phyloP scores from a whole-genome alignment of 108 stramenopile genomes.

The Epithemia pelagica region DNA sequence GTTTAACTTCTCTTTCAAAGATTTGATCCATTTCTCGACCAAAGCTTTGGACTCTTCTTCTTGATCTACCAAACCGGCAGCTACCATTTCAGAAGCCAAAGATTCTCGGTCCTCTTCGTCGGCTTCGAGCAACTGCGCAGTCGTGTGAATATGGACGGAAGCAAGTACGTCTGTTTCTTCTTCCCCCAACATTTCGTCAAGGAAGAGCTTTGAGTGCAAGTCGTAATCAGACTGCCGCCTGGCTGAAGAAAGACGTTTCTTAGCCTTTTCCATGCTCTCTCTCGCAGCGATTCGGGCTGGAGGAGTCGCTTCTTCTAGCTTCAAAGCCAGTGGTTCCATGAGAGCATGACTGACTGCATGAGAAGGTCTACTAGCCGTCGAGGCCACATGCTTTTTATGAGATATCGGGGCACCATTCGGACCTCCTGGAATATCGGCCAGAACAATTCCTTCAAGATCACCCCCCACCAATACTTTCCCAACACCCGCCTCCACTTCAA shows the following conservation, averaged over 20 bases:
- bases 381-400: neutral
- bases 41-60: neutral
- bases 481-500: conserved; percentile 11
- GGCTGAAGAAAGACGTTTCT: neutral
- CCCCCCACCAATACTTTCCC: conserved; percentile 17
- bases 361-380: neutral
- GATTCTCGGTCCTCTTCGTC: neutral
- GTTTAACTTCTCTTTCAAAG: neutral
- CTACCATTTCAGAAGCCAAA: neutral
- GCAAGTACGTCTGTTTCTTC: neutral
- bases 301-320: neutral
- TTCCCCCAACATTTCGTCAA: conserved; percentile 9
- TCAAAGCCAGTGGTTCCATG: neutral
- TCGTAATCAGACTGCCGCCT: conserved; percentile 1
- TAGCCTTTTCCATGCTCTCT: neutral
- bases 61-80: neutral
- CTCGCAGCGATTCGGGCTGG: neutral
- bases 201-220: conserved; percentile 7
- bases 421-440: conserved; percentile 3
- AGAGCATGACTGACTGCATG: neutral
- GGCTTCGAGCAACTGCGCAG: conserved; percentile 1
- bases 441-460: conserved; percentile 13
- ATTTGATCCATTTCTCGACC: neutral
- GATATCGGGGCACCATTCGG: neutral
- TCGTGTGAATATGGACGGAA: neutral